Base-by-base conservation (phyloP, 305 asterid genomes). In the Ruellia speciosa region DNA sequence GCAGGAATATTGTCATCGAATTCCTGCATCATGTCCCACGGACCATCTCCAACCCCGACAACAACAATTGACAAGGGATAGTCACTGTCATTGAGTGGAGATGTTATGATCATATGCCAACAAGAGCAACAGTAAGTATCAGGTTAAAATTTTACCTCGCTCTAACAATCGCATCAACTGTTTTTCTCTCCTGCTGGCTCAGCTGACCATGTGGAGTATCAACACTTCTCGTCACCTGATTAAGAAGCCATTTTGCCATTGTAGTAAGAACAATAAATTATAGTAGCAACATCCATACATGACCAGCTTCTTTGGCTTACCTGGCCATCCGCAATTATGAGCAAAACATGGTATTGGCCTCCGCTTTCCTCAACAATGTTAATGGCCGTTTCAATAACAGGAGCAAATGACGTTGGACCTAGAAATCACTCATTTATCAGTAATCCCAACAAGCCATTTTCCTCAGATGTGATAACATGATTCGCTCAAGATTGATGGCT, bases 1-100 rank as follows among this genome's bases (percentile, higher is more conserved):
- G 77, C 61, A 11, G 84, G 87, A 28, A 78, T 80, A 59, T 81
- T 81, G 62, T 81, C 85, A 16, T 81, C 85, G 33, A 81, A 81
- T 52, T 79, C 81, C 54, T 56, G 63, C 88, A 81, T 81, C 78
- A 68, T 75, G 54, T 81, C 81, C 85, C 88, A 81, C 3, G 85
- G 88, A 45, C 85, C 88, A 56, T 81, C 88, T 58, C 88, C 88
- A 9, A 81, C 85, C 34, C 88, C 88, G 14, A 81, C 85, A 6
- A 81, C 68, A 8, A 81, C 60, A 48, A 81, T 81, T 1, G 88
- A 81, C 47, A 81, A 59, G 0, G 85, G 85, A 60, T 67, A 63
- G 53, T 70, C 62, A 35, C 88, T 81, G 76, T 13, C 57, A 64
- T 66, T 34, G 46, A 58, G 6, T 0, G 18, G 15, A 61, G 51